These are phyloP conservation scores for Kandelia obovata DNA, from an alignment of 345 rosid genomes.

Conservation along the genomic window DNA sequence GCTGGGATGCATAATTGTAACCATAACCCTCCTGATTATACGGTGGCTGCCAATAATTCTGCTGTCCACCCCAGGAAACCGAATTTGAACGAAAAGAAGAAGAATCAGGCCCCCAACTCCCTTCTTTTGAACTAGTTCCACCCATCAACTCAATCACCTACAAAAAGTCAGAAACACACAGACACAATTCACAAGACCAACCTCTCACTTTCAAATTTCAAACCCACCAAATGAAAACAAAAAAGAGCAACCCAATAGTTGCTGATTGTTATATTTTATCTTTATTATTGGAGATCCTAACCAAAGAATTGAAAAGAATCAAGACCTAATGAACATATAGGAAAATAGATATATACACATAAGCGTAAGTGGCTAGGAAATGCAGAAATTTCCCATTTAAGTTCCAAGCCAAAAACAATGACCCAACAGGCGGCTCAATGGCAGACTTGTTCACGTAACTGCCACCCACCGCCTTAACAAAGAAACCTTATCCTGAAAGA, in stretches of 20 bases:
- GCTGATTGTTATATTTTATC: no score
- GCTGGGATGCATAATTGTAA: conserved; percentile 27
- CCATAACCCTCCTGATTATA: conserved; percentile 46
- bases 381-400: neutral
- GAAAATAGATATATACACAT: neutral
- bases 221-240: neutral
- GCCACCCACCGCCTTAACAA: conserved; percentile 6
- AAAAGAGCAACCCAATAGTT: neutral
- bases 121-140: conserved; percentile 52
- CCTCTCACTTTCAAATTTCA: no score
- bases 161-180: conserved; percentile 1
- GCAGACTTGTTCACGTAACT: conserved; percentile 7
- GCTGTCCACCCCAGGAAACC: conserved; percentile 47
- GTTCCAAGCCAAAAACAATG: neutral
- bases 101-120: conserved; percentile 42
- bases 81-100: conserved; percentile 37
- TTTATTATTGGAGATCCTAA: neutral
- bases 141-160: conserved; percentile 57
- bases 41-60: conserved; percentile 30
- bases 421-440: conserved; percentile 3
- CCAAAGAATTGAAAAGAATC: no score
- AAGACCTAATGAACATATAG: neutral
- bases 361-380: neutral
- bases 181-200: neutral
- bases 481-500: neutral